Base-by-base conservation (phyloP, 208 protist species). In the Crithidia mellificae region DNA sequence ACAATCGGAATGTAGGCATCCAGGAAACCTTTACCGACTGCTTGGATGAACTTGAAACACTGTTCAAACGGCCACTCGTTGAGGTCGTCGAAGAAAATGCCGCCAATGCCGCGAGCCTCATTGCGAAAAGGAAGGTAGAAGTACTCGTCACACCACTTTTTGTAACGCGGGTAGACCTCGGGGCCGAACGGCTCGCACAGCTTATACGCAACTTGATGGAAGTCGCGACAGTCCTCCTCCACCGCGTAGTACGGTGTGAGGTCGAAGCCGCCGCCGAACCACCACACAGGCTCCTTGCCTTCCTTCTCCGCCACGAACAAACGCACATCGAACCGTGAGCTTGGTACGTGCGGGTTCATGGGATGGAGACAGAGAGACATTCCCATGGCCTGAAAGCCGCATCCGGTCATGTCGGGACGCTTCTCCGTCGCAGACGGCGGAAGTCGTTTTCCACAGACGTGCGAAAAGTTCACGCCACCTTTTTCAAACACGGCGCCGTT, bases 241-340 rank as follows among this genome's bases (percentile, higher is more conserved):
- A 77, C 24, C 0, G 89, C 74, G 59, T 94, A 94, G 63, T 81
- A 87, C n/a, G 93, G 93, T 4, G 93, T 97, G 25, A 97, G 73
- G 58, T 97, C 87, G 15, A 90, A 90, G 54, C 93, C 93, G 32
- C 93, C 93, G 30, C 93, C 93, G 57, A 97, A 97, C 93, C 93
- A 97, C 90, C 89, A 96, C 43, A 67, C 74, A 24, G 72, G 74
- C 41, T 76, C 73, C 39, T 65, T 56, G 22, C 54, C 77, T 8
- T 78, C 64, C 59, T 63, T 76, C 63, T 72, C 79, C 1, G 80
- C 78, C 52, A 94, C 77, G 72, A 97, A 97, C 52, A 90, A 88
- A 27, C 92, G 80, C 30, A 93, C 86, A 62, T 97, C 96, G 51
- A 84, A 67, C 66, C 96, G 93, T n/a, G 92, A 79, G 6, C 91